Evolutionary conservation across 805 yeast genomes (phyloP), one percentile per base, ranked within the genome.

Genomic region (Torulaspora delbrueckii): DNA sequence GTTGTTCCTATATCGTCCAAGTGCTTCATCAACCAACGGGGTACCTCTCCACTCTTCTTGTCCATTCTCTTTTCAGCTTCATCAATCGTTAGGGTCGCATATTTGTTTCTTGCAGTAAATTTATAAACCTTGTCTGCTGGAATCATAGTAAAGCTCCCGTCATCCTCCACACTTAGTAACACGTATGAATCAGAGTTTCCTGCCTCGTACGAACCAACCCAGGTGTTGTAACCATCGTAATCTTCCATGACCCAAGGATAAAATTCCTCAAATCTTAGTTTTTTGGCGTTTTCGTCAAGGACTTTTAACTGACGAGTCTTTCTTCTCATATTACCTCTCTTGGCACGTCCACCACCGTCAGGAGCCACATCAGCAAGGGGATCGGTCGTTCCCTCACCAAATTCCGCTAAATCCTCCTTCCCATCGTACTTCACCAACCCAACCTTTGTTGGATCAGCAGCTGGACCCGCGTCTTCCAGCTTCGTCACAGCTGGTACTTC

Each of bases 161-260:
- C 85, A 48, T 79, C 81, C 62, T 88, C 96, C 57, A 87, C 83
- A 35, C 89, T 87, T 58, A 91, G 76, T 38, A 91, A 70, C 8
- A 87, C 96, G 52, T 86, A 87, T n/a, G 86, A 74, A 54, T 88
- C 96, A 14, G 89, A 78, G 43, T 78, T 77, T 27, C 83, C 84
- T 1, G 97, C 98, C 69, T 93, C 99, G 68, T 87, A 93, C 56
- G 83, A 85, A 30, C 98, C 96, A 14, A 90, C 97, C 85, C 87
- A 93, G 0, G 95, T 91, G 62, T 93, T 91, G 50, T 79, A 76
- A 37, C 96, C 96, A 59, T 89, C 96, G 64, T 86, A 91, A 68
- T 93, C 99, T 69, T 93, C 99, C 74, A 93, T 71, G 13, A 93
- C 96, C 99, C 99, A 93, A 0, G 99, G 99, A 58, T 86, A 91